Conservation (phyloP, 805 yeast genomes). For the Pichia rugopelliculosa region DNA sequence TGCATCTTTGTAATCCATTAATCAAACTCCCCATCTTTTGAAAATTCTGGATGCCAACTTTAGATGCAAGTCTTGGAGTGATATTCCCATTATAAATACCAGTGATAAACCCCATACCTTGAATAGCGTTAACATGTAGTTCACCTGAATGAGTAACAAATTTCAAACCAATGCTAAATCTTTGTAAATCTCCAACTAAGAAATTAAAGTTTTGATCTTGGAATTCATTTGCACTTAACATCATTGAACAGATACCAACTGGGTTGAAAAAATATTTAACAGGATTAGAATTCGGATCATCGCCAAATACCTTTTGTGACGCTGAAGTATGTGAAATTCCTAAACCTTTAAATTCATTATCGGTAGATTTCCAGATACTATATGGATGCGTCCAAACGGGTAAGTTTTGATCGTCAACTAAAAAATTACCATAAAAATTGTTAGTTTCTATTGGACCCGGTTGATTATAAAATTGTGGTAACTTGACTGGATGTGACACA, state of each 20-base stretch:
- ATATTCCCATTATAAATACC: conserved; percentile 46
- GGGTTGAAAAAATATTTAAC: conserved; percentile 57
- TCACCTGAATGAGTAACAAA: conserved; percentile 30
- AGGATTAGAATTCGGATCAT: conserved; percentile 41
- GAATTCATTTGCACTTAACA: conserved; percentile 41
- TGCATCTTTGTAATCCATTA: conserved; percentile 44
- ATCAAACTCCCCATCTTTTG: conserved; percentile 32
- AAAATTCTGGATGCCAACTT: conserved; percentile 56
- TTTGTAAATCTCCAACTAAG: conserved; percentile 25
- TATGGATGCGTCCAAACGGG: conserved; percentile 84
- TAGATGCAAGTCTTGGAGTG: conserved; percentile 49
- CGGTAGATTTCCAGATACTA: conserved; percentile 54
- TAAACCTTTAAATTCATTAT: conserved; percentile 42
- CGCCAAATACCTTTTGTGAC: conserved; percentile 61
- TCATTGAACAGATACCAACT: conserved; percentile 56
- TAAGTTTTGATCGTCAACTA: conserved; percentile 56
- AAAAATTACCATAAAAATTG: conserved; percentile 68
- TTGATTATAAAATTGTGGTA: conserved; percentile 37
- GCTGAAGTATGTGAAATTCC: conserved; percentile 59
- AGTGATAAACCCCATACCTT: conserved; percentile 78
- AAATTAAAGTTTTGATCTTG: conserved; percentile 16
- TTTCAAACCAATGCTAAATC: conserved; percentile 28
- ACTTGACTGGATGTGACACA: conserved; percentile 59
- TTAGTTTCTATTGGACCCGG: conserved; percentile 61
- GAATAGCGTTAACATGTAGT: conserved; percentile 49